A percentile compares a stretch with the other conserved stretches of the same genome.
phyloP scores from a whole-genome alignment of 805 yeast genomes.

The Zygosaccharomyces rouxii region DNA sequence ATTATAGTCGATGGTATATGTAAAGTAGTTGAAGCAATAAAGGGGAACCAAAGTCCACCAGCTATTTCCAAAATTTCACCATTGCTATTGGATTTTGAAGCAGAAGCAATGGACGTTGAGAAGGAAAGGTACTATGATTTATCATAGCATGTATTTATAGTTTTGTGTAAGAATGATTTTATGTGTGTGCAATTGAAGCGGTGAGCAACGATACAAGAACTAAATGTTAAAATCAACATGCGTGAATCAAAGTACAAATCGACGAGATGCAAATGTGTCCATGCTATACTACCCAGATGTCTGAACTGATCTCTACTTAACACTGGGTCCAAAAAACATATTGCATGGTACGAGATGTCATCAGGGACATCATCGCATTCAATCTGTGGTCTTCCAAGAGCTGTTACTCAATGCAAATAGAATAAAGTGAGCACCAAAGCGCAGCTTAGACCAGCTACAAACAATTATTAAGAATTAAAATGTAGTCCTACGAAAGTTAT shows the following conservation, averaged over 20 bases:
- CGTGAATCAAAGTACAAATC: background rate
- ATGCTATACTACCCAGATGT: slow-evolving; percentile 23
- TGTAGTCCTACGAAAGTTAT: background rate
- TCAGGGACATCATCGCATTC: background rate
- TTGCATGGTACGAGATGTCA: slow-evolving; percentile 1
- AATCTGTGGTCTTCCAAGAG: background rate
- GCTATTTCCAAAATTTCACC: slow-evolving; percentile 9
- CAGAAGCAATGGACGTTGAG: slow-evolving; percentile 31
- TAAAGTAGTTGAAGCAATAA: slow-evolving; percentile 26
- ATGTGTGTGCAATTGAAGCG: background rate
- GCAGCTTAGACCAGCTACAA: background rate
- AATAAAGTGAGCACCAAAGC: background rate
- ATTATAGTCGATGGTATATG: slow-evolving; percentile 33
- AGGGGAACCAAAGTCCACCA: slow-evolving; percentile 9
- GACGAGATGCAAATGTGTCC: slow-evolving; percentile 15
- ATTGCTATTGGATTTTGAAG: slow-evolving; percentile 29
- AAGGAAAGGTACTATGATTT: slow-evolving; percentile 33
- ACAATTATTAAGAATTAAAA: background rate
- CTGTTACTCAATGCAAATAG: background rate
- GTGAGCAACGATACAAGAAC: background rate
- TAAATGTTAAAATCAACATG: slow-evolving; percentile 1
- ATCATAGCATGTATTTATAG: slow-evolving; percentile 8
- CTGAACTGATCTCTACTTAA: background rate
- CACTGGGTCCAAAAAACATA: slow-evolving; percentile 1
- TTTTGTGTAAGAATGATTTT: background rate